Evolutionary conservation across 2,329 filamentous ascomycete species (phyloP), one percentile per base, ranked within the genome.

Genomic region (Calonectria pseudoturangicola): DNA sequence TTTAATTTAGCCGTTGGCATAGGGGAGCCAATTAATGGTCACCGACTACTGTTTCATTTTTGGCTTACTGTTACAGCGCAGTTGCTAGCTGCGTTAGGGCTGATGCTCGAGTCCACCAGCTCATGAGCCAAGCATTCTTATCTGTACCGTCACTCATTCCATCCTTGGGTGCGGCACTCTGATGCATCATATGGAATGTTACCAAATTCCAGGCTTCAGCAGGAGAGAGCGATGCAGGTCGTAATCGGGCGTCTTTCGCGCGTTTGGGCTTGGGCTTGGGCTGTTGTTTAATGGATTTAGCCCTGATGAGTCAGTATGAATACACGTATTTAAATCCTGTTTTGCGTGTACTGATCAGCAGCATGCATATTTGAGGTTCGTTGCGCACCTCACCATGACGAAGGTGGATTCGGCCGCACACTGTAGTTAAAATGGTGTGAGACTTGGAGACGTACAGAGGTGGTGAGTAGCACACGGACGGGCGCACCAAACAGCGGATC

Each of bases 41-140:
- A 5, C n/a, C 7, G 21, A 21, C 36, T 39, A 36, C 9, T 21
- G 54, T 60, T 60, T 60, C 36, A 60, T 41, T 21, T 58, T 56
- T 41, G 54, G 54, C 54, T 60, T 60, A 60, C 54, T 27, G 54
- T 28, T 60, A 39, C 54, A 60, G n/a, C 21, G n/a, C 7, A 48
- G n/a, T 25, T 13, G 39, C 15, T 41, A 60, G 54, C 25, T 27
- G 54, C 36, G 39, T 41, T 15, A 25, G 33, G n/a, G 9, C 27
- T 15, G 54, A 25, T 16, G 54, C 33, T 7, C 9, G 2, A 4
- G 21, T 41, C 8, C 9, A 13, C 13, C 21, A 27, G 21, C 21
- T 41, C 25, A 60, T 27, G 27, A 13, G 54, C 4, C 21, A 25
- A 27, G 33, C 28, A 33, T 13, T 15, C 9, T 21, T 41, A 7